Percentiles rank a stretch among this genome's conserved stretches.
phyloP scores from a whole-genome alignment of 2,329 filamentous ascomycete genomes.

The Cladobotryum protrusum region DNA sequence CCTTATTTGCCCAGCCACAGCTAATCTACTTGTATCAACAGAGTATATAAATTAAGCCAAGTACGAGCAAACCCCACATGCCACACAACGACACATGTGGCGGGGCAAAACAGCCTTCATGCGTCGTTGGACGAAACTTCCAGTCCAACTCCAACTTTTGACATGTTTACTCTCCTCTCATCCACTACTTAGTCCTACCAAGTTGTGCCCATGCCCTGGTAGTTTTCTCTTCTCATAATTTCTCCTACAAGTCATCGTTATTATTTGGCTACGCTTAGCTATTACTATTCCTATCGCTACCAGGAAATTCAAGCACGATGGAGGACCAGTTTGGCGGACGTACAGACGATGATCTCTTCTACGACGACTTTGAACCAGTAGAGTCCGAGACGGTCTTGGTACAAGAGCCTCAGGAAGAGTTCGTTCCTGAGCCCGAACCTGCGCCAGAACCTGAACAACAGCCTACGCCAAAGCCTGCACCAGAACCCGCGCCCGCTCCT shows the following conservation, averaged over 20 bases:
- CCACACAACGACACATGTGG: slow-evolving; percentile 12
- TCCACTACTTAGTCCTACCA: background rate
- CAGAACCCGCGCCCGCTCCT: slow-evolving; percentile 8
- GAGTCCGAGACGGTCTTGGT: slow-evolving; percentile 28
- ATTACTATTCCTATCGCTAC: background rate
- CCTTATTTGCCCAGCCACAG: background rate
- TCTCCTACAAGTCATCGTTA: too few species aligned
- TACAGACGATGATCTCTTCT: slow-evolving; percentile 57
- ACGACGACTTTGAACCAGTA: slow-evolving; percentile 56
- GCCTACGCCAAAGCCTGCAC: background rate
- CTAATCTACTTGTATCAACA: background rate
- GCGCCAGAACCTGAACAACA: slow-evolving; percentile 5
- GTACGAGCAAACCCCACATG: slow-evolving; percentile 8
- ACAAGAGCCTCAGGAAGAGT: slow-evolving; percentile 9
- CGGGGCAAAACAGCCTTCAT: background rate
- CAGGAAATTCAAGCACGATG: slow-evolving; percentile 31
- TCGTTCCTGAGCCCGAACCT: slow-evolving; percentile 13
- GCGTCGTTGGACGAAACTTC: background rate
- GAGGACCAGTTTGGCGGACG: slow-evolving; percentile 56
- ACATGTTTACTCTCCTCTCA: background rate
- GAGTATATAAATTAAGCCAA: too few species aligned
- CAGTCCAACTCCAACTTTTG: too few species aligned
- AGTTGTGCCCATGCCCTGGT: too few species aligned
- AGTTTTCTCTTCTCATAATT: background rate
- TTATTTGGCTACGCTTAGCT: background rate